Conservation (phyloP, 1,284 basidiomycete genomes). For the Boletellus deceptivus region DNA sequence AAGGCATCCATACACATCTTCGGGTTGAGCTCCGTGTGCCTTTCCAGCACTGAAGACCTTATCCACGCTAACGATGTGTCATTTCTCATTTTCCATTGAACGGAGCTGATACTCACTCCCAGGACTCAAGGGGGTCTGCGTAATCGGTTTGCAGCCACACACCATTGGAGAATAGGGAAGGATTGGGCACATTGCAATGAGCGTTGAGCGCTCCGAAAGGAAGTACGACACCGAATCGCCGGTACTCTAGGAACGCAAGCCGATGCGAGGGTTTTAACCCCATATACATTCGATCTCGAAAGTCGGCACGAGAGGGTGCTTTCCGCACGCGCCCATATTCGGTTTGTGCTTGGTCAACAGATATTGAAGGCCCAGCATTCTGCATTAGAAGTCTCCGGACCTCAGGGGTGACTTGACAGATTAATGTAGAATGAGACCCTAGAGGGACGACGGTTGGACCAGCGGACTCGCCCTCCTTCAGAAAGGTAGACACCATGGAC, state of each 20-base stretch:
- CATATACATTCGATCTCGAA: constrained; percentile 33
- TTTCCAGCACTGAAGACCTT: constrained; percentile 34
- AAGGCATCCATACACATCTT: constrained; percentile 47
- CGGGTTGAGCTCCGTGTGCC: constrained; percentile 35
- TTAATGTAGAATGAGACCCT: constrained; percentile 20
- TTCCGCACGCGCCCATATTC: constrained; percentile 24
- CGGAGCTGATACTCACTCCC: constrained; percentile 36
- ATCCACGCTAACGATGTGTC: constrained; percentile 10
- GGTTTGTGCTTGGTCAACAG: constrained; percentile 24
- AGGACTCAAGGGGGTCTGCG: constrained; percentile 41
- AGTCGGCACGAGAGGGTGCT: constrained; percentile 35
- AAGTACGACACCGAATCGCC: constrained; percentile 40
- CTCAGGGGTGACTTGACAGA: constrained; percentile 13
- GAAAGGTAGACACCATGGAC: constrained; percentile 15
- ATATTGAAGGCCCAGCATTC: constrained; percentile 17
- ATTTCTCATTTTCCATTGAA: constrained; percentile 1
- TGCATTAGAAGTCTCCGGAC: constrained; percentile 16
- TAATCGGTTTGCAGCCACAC: constrained; percentile 39
- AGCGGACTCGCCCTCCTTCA: constrained; percentile 8
- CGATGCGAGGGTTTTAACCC: constrained; percentile 41
- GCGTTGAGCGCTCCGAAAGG: constrained; percentile 42
- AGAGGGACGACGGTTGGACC: constrained; percentile 9
- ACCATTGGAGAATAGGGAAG: constrained; percentile 37
- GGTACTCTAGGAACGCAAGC: constrained; percentile 38
- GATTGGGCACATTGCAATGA: constrained; percentile 40